Evolutionary conservation across 2,329 filamentous ascomycete genomes (phyloP), one percentile per base, ranked within the genome.

Genomic region (Diaporthe eres): DNA sequence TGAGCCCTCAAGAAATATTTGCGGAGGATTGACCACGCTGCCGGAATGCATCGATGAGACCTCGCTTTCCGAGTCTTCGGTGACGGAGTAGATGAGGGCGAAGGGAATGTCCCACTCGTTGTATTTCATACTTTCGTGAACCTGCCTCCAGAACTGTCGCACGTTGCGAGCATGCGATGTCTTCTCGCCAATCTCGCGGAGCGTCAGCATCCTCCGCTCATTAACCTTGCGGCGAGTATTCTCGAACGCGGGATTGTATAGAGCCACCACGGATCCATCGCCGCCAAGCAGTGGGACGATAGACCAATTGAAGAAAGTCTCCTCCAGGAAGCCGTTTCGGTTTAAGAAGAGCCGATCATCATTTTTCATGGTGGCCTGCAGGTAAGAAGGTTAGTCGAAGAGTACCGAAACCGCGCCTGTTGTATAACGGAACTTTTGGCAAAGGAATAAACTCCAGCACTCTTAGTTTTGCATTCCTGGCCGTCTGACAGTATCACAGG

Each of bases 251-350:
- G 94, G 94, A 80, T 96, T 96, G 82, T 95, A 96, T 0, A 96
- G 83, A 2, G 93, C 94, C 77, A 94, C 91, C 10, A 96, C 93
- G 17, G 90, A 90, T 2, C 94, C 94, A 76, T 95, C 92, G 53
- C 89, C 88, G 4, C 94, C 94, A 1, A 96, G 90, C 77, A 96
- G 87, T 0, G 94, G 94, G 37, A 96, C 93, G 57, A 96, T 92
- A 1, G 92, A 94, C 94, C 94, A 96, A 17, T 93, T 94, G 82
- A 96, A 96, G 81, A 94, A 96, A 0, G 93, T 92, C 81, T 97
- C 94, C 82, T 97, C 94, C 1, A 95, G 84, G 77, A 90, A 95
- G 1, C 92, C 90, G 77, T 91, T 90, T 10, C 94, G 90, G 63
- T 89, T 87, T 44, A 97, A 89, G 80, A 95, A 95, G 1, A 96